phyloP scores from a whole-genome alignment of 192 early-diverging fungal genomes.

The Podila epicladia region DNA sequence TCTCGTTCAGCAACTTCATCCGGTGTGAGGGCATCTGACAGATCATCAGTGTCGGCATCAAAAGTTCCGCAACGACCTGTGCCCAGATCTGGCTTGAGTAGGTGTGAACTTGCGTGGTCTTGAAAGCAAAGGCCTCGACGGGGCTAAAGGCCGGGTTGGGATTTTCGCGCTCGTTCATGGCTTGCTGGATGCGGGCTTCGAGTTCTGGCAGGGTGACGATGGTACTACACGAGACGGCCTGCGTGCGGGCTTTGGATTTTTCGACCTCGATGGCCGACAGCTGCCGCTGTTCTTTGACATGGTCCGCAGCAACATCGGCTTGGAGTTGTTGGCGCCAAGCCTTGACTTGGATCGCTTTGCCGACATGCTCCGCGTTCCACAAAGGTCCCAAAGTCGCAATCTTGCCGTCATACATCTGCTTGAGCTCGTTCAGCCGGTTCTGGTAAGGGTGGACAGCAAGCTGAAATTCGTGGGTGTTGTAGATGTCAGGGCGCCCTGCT shows the following conservation, averaged over 20 bases:
- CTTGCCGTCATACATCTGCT: slow-evolving; percentile 2
- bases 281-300: neutral
- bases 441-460: slow-evolving; percentile 4
- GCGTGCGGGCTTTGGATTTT: neutral
- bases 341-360: neutral
- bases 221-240: neutral
- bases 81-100: slow-evolving; percentile 9
- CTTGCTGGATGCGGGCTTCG: neutral
- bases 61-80: slow-evolving; percentile 28
- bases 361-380: slow-evolving; percentile 1
- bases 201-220: neutral
- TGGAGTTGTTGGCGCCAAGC: neutral
- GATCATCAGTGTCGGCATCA: slow-evolving; percentile 25
- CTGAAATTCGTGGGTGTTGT: slow-evolving; percentile 11
- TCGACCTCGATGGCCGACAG: slow-evolving; percentile 9
- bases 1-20: slow-evolving; percentile 6
- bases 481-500: neutral
- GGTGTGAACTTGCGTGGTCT: neutral
- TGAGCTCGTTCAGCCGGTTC: neutral
- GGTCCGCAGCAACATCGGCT: neutral
- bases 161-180: neutral
- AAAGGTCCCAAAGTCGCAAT: neutral
- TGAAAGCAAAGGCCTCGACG: slow-evolving; percentile 11
- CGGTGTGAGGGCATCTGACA: neutral
- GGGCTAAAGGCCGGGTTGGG: no score